Evolutionary conservation across 1,284 basidiomycete species (phyloP).

Genomic region (Phenoliferia sp.): DNA sequence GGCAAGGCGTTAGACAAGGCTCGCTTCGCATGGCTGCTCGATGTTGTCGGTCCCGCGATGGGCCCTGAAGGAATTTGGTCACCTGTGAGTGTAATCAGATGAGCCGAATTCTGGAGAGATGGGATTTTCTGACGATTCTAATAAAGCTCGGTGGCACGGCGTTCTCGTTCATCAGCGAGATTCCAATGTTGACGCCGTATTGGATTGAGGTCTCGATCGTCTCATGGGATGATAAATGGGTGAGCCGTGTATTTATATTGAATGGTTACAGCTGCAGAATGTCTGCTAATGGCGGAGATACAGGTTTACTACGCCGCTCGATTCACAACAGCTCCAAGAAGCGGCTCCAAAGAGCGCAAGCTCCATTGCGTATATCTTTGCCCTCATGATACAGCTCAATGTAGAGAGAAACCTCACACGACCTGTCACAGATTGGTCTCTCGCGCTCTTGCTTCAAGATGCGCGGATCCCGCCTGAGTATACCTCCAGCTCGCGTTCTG

Average conservation of each 20-base stretch:
- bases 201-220: conserved; percentile 22
- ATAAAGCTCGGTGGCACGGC: conserved; percentile 14
- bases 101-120: not conserved
- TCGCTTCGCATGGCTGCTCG: conserved; percentile 24
- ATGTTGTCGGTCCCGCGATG: conserved; percentile 22
- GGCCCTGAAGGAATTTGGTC: conserved; percentile 14
- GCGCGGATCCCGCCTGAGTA: conserved; percentile 27
- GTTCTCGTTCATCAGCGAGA: conserved; percentile 21
- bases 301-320: conserved; percentile 25
- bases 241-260: not conserved
- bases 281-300: not conserved
- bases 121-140: not conserved
- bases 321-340: conserved; percentile 24
- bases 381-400: not conserved
- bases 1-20: conserved; percentile 17
- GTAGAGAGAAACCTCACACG: not conserved
- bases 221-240: conserved; percentile 30
- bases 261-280: not conserved
- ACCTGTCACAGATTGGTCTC: conserved; percentile 12
- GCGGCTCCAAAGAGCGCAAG: conserved; percentile 17
- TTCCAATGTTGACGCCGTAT: conserved; percentile 20
- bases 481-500: conserved; percentile 29
- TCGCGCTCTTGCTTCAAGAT: conserved; percentile 30
- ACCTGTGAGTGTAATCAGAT: not conserved
- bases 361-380: conserved; percentile 18